phyloP scores from a whole-genome alignment of 331 rosid genomes.

The Prunus yedoensis region DNA sequence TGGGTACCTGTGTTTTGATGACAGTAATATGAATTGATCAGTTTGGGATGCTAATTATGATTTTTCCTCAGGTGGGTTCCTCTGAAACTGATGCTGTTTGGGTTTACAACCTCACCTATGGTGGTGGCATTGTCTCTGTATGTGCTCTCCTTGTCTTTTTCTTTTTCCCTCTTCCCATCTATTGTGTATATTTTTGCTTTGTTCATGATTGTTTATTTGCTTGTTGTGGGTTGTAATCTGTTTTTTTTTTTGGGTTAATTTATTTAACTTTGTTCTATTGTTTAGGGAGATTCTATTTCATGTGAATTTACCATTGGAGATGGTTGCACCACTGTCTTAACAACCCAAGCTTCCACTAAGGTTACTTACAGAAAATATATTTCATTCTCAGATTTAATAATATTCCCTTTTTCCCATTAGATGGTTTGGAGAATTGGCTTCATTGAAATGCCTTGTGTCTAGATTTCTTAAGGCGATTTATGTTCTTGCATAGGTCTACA shows the following conservation, averaged over 20 bases:
- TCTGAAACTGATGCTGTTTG: constrained; percentile 79
- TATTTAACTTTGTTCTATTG: neutral
- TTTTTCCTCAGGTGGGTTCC: constrained; percentile 63
- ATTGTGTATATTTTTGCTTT: neutral
- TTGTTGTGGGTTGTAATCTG: neutral
- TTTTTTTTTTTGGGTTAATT: neutral
- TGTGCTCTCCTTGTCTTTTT: constrained; percentile 16
- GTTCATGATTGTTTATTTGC: neutral
- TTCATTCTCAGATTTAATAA: neutral
- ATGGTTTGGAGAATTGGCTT: neutral
- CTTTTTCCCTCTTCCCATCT: neutral
- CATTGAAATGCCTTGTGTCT: neutral
- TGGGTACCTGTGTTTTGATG: constrained; percentile 2
- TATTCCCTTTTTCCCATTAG: neutral
- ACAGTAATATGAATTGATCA: constrained; percentile 18
- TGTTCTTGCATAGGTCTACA: constrained; percentile 68
- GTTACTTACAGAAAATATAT: constrained; percentile 22
- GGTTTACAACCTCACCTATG: constrained; percentile 81
- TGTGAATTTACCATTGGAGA: constrained; percentile 57
- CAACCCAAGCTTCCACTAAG: constrained; percentile 95
- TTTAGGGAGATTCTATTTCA: constrained; percentile 75
- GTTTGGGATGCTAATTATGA: constrained; percentile 1
- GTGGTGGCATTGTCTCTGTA: constrained; percentile 95
- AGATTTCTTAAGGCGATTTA: constrained; percentile 18
- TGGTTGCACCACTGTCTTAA: constrained; percentile 61